A percentile compares a stretch with the other conserved stretches of the same genome.
phyloP scores from a whole-genome alignment of 805 yeast genomes.

The Starmerella cellae region DNA sequence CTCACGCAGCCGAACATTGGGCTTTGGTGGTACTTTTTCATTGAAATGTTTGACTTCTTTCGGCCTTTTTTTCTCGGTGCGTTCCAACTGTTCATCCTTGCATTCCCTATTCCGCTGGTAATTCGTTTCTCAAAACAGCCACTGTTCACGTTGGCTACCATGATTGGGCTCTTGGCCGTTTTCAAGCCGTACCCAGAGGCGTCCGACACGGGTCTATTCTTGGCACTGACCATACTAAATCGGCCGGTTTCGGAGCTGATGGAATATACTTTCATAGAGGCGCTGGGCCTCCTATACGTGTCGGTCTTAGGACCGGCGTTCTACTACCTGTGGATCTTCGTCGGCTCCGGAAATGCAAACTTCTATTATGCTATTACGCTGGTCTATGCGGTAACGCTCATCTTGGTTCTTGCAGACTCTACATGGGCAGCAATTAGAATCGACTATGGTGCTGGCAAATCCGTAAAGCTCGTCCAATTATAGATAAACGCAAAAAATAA shows the following conservation, averaged over 20 bases:
- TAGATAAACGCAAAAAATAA: neutral
- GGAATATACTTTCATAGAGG: conserved; percentile 37
- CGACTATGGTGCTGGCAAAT: conserved; percentile 43
- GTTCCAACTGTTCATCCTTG: conserved; percentile 59
- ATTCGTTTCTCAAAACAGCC: conserved; percentile 50
- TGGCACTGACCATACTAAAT: conserved; percentile 38
- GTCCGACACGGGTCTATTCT: conserved; percentile 54
- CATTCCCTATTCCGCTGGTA: conserved; percentile 62
- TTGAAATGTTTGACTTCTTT: conserved; percentile 87
- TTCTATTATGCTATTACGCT: conserved; percentile 90
- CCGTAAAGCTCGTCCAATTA: conserved; percentile 15
- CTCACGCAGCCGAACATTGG: conserved; percentile 76
- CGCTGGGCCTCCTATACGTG: conserved; percentile 42
- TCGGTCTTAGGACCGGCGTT: conserved; percentile 66
- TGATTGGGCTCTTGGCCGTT: conserved; percentile 43
- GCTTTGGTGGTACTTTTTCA: conserved; percentile 96
- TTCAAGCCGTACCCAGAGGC: conserved; percentile 78
- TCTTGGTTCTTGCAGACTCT: conserved; percentile 57
- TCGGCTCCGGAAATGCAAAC: conserved; percentile 91
- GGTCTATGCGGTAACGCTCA: conserved; percentile 59
- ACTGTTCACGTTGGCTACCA: conserved; percentile 39
- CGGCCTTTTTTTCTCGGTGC: conserved; percentile 68
- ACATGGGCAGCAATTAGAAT: conserved; percentile 63
- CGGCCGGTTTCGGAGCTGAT: conserved; percentile 32
- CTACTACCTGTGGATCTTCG: conserved; percentile 84